Evolutionary conservation across 345 rosid genomes (phyloP).

Genomic region (Moricandia moricandioides): DNA sequence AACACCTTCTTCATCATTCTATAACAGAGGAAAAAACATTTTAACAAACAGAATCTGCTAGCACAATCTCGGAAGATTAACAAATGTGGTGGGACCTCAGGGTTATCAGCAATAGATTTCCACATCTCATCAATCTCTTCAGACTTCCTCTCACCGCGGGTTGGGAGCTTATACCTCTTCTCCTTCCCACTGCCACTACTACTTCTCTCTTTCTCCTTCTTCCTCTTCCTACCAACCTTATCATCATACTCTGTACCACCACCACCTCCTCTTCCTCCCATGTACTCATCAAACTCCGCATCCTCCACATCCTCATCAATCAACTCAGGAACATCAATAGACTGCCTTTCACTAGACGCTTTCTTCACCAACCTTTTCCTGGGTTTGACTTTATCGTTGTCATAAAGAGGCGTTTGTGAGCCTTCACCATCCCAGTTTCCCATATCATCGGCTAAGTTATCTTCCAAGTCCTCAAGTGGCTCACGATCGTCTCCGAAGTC

Average conservation of each 20-base stretch:
- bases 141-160: conserved; percentile 43
- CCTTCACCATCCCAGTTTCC: conserved; percentile 61
- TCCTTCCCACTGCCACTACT: conserved; percentile 49
- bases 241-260: conserved; percentile 42
- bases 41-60: not conserved
- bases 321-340: conserved; percentile 45
- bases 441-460: conserved; percentile 58
- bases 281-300: conserved; percentile 45
- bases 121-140: conserved; percentile 93
- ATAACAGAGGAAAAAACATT: conserved; percentile 9
- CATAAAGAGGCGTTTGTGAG: conserved; percentile 65
- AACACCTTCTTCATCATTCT: conserved; percentile 90
- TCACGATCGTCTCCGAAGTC: conserved; percentile 64
- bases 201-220: conserved; percentile 46
- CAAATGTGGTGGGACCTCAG: conserved; percentile 55
- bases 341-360: conserved; percentile 37
- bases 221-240: conserved; percentile 53
- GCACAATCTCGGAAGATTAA: conserved; percentile 8
- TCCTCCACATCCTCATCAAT: conserved; percentile 57
- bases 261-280: conserved; percentile 30
- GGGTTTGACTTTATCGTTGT: conserved; percentile 65
- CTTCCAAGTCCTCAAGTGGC: conserved; percentile 47
- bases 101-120: conserved; percentile 84
- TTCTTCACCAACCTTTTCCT: conserved; percentile 87
- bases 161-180: conserved; percentile 45